phyloP scores from a whole-genome alignment of 2,329 filamentous ascomycete species.

The Immersiporthe knoxdaviesiana region DNA sequence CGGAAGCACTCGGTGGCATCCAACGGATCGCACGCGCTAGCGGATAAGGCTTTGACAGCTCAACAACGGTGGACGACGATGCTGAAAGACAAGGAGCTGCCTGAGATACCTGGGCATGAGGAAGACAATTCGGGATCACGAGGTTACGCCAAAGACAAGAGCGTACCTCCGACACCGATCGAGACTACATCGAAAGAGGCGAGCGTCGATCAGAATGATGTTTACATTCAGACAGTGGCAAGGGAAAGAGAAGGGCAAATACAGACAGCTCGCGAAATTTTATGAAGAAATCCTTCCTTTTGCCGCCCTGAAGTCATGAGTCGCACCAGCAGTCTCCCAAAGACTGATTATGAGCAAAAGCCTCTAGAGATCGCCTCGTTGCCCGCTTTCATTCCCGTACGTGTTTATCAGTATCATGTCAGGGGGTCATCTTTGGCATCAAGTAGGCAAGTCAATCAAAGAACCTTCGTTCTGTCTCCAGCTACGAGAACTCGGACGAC shows the following conservation, averaged over 20 bases:
- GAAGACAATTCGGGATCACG: neutral
- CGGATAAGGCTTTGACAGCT: neutral
- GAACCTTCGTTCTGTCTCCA: neutral
- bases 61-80: neutral
- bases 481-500: neutral
- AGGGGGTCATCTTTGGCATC: neutral
- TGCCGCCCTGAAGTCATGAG: neutral
- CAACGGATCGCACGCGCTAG: neutral
- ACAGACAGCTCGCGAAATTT: neutral
- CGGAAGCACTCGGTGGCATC: neutral
- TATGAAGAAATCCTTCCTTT: neutral
- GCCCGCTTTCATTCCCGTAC: neutral
- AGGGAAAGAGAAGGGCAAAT: neutral
- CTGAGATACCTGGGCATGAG: neutral
- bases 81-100: neutral
- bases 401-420: neutral
- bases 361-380: neutral
- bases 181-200: neutral
- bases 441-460: neutral
- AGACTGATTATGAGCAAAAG: neutral
- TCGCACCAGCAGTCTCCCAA: neutral
- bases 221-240: neutral
- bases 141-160: neutral
- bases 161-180: neutral
- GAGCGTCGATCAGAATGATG: neutral